Percentiles rank a stretch among this genome's conserved stretches.
These are phyloP conservation scores for Cinnamomum micranthum DNA, from an alignment of 164 flowering plant species.

Conservation along the genomic window DNA sequence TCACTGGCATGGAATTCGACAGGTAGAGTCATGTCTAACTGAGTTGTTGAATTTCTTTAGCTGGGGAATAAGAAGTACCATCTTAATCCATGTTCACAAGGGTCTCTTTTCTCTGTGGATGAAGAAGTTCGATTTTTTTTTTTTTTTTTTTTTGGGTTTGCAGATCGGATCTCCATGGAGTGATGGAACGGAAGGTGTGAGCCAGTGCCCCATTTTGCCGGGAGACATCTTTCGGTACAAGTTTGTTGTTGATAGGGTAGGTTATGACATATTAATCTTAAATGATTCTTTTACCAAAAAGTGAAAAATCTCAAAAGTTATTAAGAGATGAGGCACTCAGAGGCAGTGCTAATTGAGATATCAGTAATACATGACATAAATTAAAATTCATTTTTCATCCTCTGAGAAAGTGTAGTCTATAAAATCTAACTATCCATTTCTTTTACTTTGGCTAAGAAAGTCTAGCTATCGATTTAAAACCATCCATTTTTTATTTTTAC, in stretches of 20 bases:
- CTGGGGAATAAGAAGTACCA: not conserved
- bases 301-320: not conserved
- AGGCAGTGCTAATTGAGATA: not conserved
- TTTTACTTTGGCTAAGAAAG: not conserved
- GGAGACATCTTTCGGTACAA: slow-evolving; percentile 66
- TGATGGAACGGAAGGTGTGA: slow-evolving; percentile 88
- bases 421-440: not conserved
- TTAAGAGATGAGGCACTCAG: not conserved
- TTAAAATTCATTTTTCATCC: not conserved
- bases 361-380: too few relatives aligned
- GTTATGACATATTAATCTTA: slow-evolving; percentile 3
- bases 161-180: slow-evolving; percentile 86
- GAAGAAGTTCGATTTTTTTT: not conserved
- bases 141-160: not conserved
- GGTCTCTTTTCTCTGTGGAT: not conserved
- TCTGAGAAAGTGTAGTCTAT: too few relatives aligned
- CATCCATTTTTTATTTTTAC: too few relatives aligned
- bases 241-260: slow-evolving; percentile 82
- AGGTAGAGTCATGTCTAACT: slow-evolving; percentile 32
- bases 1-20: slow-evolving; percentile 97
- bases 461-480: too few relatives aligned
- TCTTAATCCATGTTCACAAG: not conserved
- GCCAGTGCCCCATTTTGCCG: slow-evolving; percentile 82
- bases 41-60: not conserved
- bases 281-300: not conserved